phyloP scores from a whole-genome alignment of 2,329 filamentous ascomycete genomes.

The Trematosphaeria pertusa region DNA sequence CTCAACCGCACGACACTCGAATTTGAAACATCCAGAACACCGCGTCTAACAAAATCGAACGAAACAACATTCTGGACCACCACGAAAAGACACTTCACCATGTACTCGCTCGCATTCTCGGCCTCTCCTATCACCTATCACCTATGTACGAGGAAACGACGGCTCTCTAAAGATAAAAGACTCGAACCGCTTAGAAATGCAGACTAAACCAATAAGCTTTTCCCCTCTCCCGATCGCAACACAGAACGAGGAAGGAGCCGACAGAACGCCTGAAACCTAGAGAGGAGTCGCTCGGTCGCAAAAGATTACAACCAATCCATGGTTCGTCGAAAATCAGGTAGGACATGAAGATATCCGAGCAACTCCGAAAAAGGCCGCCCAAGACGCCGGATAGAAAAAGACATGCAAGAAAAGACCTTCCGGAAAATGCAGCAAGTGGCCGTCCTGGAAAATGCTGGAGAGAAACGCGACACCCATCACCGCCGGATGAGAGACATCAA shows the following conservation, averaged over 20 bases:
- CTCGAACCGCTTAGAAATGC: constrained; percentile 39
- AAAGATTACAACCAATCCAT: constrained; percentile 43
- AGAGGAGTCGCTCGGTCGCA: constrained; percentile 35
- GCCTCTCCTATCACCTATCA: constrained; percentile 16
- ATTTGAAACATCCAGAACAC: constrained; percentile 3
- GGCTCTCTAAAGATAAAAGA: constrained; percentile 28
- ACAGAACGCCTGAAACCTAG: constrained; percentile 30
- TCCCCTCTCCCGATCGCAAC: constrained; percentile 32
- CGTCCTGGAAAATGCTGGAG: constrained; percentile 38
- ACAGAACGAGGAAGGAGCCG: constrained; percentile 17
- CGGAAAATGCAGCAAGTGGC: constrained; percentile 44
- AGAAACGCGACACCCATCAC: constrained; percentile 18
- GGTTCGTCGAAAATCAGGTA: constrained; percentile 27
- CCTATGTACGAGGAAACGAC: constrained; percentile 35
- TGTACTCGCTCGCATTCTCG: constrained; percentile 32
- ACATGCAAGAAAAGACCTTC: constrained; percentile 40
- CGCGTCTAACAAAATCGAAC: too few relatives aligned
- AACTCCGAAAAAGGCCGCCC: constrained; percentile 25
- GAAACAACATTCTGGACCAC: too few relatives aligned
- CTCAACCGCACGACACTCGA: constrained; percentile 1
- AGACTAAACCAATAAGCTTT: constrained; percentile 39
- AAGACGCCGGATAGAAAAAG: constrained; percentile 35
- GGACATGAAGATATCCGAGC: constrained; percentile 25
- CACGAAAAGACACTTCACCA: constrained; percentile 11
- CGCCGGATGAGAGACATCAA: constrained; percentile 16